Conservation (phyloP, 2,329 filamentous ascomycete genomes). For the Grosmannia huntii region DNA sequence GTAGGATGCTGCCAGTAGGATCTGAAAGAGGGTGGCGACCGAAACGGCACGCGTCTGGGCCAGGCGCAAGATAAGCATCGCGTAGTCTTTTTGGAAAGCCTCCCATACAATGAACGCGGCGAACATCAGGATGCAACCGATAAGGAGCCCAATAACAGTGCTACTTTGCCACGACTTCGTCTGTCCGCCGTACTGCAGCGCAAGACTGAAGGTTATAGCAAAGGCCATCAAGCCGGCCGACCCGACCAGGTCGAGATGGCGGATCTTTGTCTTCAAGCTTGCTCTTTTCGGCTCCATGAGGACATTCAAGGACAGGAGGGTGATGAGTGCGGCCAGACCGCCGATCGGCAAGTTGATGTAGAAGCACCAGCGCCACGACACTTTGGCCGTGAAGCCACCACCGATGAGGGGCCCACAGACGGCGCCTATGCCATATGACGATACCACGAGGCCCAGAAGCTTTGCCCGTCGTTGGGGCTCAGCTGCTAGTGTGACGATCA, state of each 20-base stretch:
- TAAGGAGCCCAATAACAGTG: slow-evolving; percentile 21
- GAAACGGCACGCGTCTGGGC: slow-evolving; percentile 27
- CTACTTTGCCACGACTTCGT: slow-evolving; percentile 22
- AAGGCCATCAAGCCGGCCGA: slow-evolving; percentile 6
- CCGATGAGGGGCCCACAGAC: slow-evolving; percentile 15
- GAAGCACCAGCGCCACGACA: slow-evolving; percentile 28
- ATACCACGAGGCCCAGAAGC: not conserved
- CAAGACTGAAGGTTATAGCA: slow-evolving; percentile 25
- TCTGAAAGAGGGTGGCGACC: slow-evolving; percentile 23
- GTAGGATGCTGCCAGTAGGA: slow-evolving; percentile 28
- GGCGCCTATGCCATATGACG: slow-evolving; percentile 15
- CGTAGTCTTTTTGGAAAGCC: slow-evolving; percentile 26
- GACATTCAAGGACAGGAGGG: not conserved
- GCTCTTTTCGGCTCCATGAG: not conserved
- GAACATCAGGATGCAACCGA: slow-evolving; percentile 15
- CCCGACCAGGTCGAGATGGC: slow-evolving; percentile 3
- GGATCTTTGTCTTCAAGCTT: not conserved
- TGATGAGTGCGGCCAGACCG: not conserved
- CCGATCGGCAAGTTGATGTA: slow-evolving; percentile 19
- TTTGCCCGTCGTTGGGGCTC: not conserved
- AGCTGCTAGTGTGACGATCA: slow-evolving; percentile 20
- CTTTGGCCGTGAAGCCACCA: slow-evolving; percentile 13
- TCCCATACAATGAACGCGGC: slow-evolving; percentile 20
- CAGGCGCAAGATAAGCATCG: slow-evolving; percentile 35
- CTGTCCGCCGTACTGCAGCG: slow-evolving; percentile 29